Base-by-base conservation (phyloP, 495 filamentous ascomycete genomes). In the Penicillium malachiteum region DNA sequence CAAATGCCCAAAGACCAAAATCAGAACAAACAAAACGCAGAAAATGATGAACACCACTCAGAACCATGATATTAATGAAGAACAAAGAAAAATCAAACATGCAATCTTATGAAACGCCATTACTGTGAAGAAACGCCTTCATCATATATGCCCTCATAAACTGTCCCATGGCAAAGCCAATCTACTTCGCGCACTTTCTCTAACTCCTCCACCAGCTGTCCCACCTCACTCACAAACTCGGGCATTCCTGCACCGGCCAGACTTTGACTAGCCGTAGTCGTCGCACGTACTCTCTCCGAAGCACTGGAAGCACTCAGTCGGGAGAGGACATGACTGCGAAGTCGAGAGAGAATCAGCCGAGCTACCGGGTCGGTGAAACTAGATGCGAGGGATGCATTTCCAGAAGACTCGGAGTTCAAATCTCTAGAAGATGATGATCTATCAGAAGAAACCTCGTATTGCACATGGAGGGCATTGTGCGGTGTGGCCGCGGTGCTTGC, bases 221-320 rank as follows among this genome's bases (percentile, higher is more conserved):
- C 85, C n/a, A 97, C 84, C 64, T 85, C 86, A 45, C 76, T 84
- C n/a, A 93, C 87, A 72, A 96, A 96, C 71, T 98, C 94, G 0
- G 87, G 84, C 71, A 97, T 79, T 0, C 94, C 95, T 38, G 87
- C 81, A 2, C 82, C 79, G 2, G 89, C 88, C 13, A 98, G 77
- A 44, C 85, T 87, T 70, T 97, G 92, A 21, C 85, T 88, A 5
- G 92, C 93, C 0, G 85, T 90, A 48, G 83, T 90, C 1, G 88
- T 89, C n/a, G 86, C 84, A 57, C 83, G 81, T 13, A 96, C 87
- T 55, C 89, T 83, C 69, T 97, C 92, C 42, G 81, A 88, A 37
- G 89, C 84, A 50, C 87, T 92, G 13, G 79, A 82, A 2, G 91
- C 90, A 42, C 82, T 83, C 31, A 98, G 71, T 6, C 95, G 81